Evolutionary conservation across 192 early-diverging fungal genomes (phyloP), one percentile per base, ranked within the genome.

Genomic region (Ramicandelaber brevisporus): DNA sequence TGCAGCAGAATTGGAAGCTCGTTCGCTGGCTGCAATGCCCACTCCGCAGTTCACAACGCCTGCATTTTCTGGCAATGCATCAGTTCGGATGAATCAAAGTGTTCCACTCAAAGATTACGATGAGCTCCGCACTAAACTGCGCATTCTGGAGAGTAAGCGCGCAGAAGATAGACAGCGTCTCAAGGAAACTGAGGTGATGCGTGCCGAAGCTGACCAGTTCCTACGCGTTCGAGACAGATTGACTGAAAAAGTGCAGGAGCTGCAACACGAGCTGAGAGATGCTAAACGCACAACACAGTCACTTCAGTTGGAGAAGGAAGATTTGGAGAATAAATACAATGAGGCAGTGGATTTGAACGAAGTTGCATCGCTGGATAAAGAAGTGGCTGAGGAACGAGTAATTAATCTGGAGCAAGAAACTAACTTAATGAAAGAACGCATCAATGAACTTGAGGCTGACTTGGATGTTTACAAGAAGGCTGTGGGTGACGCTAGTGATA

Each of bases 381-480:
- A 93, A 46, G 67, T 86, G 61, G 84, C 80, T 0, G 85, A 87
- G 36, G 84, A 89, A 40, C 61, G 59, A 21, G 67, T 69, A 13
- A 84, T 89, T 22, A 53, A 61, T 10, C 31, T 85, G 29, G 60
- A 70, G 34, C 70, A 69, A 15, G 81, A 87, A 38, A 53, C 70
- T 0, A 52, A 53, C 19, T 31, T 58, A 12, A 41, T 85, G 12
- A 75, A 76, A 32, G 81, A 86, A 31, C 73, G 76, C 33, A 48
- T 81, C 4, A 78, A 73, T 24, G 84, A 83, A 39, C 55, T 79
- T 29, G 50, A 44, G 17, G 58, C 75, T 11, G 68, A 70, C 36
- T 31, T 85, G 17, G 65, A 75, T 26, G 50, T 40, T 26, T 37
- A 38, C 30, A 22, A 36, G 17, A 26, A 34, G 17, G 55, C 21